Conservation (phyloP, 768 basidiomycete species). For the Mycena amicta region DNA sequence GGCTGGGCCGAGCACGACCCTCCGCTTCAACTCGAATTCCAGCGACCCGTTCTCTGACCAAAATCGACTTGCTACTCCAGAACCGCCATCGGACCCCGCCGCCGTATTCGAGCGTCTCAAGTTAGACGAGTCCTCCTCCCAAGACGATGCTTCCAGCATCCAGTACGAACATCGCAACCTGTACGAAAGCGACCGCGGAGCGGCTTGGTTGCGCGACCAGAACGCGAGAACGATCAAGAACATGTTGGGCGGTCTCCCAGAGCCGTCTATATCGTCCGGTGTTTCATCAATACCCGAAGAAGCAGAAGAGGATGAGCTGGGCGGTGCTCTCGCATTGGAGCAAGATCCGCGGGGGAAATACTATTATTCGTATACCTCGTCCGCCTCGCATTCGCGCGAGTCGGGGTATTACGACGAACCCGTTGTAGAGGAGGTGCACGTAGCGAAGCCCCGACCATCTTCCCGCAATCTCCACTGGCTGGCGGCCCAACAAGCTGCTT, state of each 20-base stretch:
- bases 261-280: conserved; percentile 59
- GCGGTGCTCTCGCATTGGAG: conserved; percentile 68
- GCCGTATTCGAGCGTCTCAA: conserved; percentile 61
- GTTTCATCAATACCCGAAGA: conserved; percentile 42
- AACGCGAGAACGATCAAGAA: conserved; percentile 64
- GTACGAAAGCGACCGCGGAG: conserved; percentile 66
- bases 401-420: conserved; percentile 55
- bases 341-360: conserved; percentile 70
- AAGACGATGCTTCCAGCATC: conserved; percentile 43
- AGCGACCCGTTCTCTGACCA: conserved; percentile 34
- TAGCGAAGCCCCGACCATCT: conserved; percentile 53
- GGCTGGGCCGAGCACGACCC: conserved; percentile 19
- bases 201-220: conserved; percentile 84
- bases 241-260: conserved; percentile 60
- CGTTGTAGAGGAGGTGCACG: conserved; percentile 29
- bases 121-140: conserved; percentile 45
- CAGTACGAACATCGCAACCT: conserved; percentile 41
- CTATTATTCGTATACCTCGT: conserved; percentile 70
- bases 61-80: conserved; percentile 31
- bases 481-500: conserved; percentile 49
- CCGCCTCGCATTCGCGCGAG: conserved; percentile 53
- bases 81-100: conserved; percentile 35
- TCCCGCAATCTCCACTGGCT: conserved; percentile 72
- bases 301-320: conserved; percentile 42
- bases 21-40: conserved; percentile 12